A percentile compares a stretch with the other conserved stretches of the same genome.
phyloP scores from a whole-genome alignment of 495 filamentous ascomycete species.

The Cercophora newfieldiana region DNA sequence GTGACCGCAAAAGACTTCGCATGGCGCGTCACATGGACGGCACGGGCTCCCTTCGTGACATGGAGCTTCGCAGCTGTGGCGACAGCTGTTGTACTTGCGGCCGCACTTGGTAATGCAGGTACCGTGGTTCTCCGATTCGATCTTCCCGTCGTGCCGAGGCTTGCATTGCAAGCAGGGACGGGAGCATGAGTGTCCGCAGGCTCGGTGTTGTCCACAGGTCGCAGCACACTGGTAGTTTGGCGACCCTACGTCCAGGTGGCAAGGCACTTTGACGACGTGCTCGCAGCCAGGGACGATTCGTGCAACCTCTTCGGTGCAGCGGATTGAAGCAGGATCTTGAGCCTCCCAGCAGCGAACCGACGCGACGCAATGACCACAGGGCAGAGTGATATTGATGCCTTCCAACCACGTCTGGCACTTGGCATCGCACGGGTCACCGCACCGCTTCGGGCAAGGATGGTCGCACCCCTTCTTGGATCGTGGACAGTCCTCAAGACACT shows the following conservation, averaged over 20 bases:
- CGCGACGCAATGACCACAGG: constrained; percentile 59
- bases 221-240: constrained; percentile 45
- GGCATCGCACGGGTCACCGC: constrained; percentile 51
- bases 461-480: constrained; percentile 56
- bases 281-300: constrained; percentile 53
- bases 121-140: constrained; percentile 39
- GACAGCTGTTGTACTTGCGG: constrained; percentile 56
- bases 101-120: constrained; percentile 55
- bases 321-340: constrained; percentile 18
- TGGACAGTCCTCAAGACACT: constrained; percentile 62
- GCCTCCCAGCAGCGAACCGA: constrained; percentile 53
- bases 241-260: constrained; percentile 44
- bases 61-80: constrained; percentile 44
- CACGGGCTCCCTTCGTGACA: constrained; percentile 48
- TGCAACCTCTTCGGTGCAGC: constrained; percentile 40
- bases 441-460: constrained; percentile 61
- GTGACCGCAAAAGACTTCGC: constrained; percentile 54
- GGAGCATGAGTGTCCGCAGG: constrained; percentile 65
- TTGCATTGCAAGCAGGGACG: constrained; percentile 53
- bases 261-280: constrained; percentile 54
- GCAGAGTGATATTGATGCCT: constrained; percentile 38
- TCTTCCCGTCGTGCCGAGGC: constrained; percentile 25
- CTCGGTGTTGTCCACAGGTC: constrained; percentile 46
- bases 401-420: constrained; percentile 16
- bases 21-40: constrained; percentile 53